phyloP scores from a whole-genome alignment of 1,284 basidiomycete genomes.

The Irpex rosettiformis region DNA sequence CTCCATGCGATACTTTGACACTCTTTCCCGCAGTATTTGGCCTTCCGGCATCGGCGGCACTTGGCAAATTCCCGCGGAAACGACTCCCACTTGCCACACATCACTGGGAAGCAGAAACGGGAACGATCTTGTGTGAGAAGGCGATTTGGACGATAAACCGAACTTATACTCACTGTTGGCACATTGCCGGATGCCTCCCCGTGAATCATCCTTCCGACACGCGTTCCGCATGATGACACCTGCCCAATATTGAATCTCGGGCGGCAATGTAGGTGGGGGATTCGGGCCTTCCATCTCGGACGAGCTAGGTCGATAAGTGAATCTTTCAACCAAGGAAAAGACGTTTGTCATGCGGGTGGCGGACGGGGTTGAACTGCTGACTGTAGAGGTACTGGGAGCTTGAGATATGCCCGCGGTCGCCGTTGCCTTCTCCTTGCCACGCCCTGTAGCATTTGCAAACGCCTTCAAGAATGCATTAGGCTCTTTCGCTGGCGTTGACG shows the following conservation, averaged over 20 bases:
- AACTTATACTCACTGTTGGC: constrained; percentile 76
- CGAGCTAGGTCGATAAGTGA: constrained; percentile 89
- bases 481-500: constrained; percentile 23
- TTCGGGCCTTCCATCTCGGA: constrained; percentile 72
- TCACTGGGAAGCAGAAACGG: constrained; percentile 59
- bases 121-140: background rate
- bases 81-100: constrained; percentile 93
- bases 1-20: constrained; percentile 98
- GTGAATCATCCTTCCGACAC: constrained; percentile 92
- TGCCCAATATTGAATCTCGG: constrained; percentile 98
- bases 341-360: constrained; percentile 73
- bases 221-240: constrained; percentile 99
- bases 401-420: constrained; percentile 16
- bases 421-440: constrained; percentile 31
- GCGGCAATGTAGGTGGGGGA: constrained; percentile 71
- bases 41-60: constrained; percentile 93
- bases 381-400: constrained; percentile 17
- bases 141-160: constrained; percentile 6
- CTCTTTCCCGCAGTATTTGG: constrained; percentile 98
- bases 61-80: constrained; percentile 97
- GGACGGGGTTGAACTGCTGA: constrained; percentile 23
- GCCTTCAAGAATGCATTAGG: constrained; percentile 29
- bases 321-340: constrained; percentile 94
- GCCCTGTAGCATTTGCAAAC: constrained; percentile 28
- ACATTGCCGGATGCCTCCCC: constrained; percentile 95